Evolutionary conservation across 2,329 filamentous ascomycete species (phyloP).

Genomic region (Sclerotinia subarctica): DNA sequence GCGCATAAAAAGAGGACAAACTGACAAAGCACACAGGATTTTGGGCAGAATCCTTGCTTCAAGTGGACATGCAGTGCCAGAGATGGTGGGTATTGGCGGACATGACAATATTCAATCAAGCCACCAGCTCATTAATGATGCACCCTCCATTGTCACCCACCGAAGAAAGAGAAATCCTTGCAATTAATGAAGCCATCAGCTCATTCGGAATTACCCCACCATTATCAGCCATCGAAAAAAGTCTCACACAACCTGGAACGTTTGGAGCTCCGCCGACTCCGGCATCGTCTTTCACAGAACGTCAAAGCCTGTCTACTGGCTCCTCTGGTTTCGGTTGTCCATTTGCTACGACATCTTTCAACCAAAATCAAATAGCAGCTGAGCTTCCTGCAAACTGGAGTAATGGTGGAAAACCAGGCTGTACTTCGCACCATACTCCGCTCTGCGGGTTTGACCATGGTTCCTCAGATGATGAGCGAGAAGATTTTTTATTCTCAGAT

Average conservation of each 20-base stretch:
- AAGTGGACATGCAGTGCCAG: conserved; percentile 9
- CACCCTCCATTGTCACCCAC: not conserved
- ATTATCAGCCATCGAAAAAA: not conserved
- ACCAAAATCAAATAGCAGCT: not conserved
- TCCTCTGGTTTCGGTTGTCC: not conserved
- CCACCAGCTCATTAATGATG: not conserved
- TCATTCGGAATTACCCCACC: not conserved
- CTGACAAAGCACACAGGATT: not conserved
- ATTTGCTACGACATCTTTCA: not conserved
- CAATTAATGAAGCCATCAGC: not conserved
- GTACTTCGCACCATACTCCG: not conserved
- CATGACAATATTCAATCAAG: not conserved
- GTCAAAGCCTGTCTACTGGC: not conserved
- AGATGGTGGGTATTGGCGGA: conserved; percentile 11
- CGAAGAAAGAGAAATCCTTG: not conserved
- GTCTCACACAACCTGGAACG: not conserved
- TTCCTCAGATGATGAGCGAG: not conserved
- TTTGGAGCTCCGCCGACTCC: not conserved
- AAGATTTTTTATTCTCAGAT: not conserved
- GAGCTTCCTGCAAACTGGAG: not conserved
- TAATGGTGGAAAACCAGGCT: too few relatives aligned
- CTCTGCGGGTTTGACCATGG: not conserved
- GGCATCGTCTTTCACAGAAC: too few relatives aligned
- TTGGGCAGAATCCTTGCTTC: not conserved
- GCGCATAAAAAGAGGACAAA: not conserved